Conservation (phyloP, 169 alveolate genomes). For the Blepharisma undulans region DNA sequence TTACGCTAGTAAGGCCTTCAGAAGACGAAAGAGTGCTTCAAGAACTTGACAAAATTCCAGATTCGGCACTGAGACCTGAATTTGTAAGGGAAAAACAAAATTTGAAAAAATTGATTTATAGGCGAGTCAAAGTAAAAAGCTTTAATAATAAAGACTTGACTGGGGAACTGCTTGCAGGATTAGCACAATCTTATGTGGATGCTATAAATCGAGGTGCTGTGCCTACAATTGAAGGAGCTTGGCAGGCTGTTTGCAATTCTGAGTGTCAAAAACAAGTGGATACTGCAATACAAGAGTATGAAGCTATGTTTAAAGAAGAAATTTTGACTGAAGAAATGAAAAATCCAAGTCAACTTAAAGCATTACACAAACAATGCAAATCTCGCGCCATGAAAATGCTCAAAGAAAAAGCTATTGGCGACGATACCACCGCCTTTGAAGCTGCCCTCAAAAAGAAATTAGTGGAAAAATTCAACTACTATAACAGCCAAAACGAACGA, state of each 20-base stretch:
- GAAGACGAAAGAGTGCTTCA: constrained; percentile 82
- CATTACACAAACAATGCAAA: constrained; percentile 25
- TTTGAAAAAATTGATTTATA: constrained; percentile 63
- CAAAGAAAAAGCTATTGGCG: constrained; percentile 49
- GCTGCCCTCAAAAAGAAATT: constrained; percentile 10
- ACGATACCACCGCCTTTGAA: neutral
- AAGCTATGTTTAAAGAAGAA: constrained; percentile 21
- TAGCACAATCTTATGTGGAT: constrained; percentile 67
- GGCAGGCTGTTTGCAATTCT: constrained; percentile 75
- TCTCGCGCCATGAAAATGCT: neutral
- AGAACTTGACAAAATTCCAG: constrained; percentile 69
- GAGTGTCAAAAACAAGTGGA: constrained; percentile 67
- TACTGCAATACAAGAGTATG: constrained; percentile 49
- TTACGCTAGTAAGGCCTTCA: constrained; percentile 82
- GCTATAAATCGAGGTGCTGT: constrained; percentile 85
- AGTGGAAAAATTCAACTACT: constrained; percentile 5
- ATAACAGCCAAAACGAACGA: constrained; percentile 13
- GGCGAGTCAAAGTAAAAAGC: constrained; percentile 51
- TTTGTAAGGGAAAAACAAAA: constrained; percentile 56
- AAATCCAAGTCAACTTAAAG: constrained; percentile 22
- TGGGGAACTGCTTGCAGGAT: constrained; percentile 81
- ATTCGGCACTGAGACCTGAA: constrained; percentile 74
- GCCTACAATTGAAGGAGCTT: constrained; percentile 80
- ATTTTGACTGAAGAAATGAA: neutral
- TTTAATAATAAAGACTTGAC: constrained; percentile 56